Percentiles rank a stretch among this genome's conserved stretches.
phyloP scores from a whole-genome alignment of 208 protist genomes.

The Acanthamoeba healyi region DNA sequence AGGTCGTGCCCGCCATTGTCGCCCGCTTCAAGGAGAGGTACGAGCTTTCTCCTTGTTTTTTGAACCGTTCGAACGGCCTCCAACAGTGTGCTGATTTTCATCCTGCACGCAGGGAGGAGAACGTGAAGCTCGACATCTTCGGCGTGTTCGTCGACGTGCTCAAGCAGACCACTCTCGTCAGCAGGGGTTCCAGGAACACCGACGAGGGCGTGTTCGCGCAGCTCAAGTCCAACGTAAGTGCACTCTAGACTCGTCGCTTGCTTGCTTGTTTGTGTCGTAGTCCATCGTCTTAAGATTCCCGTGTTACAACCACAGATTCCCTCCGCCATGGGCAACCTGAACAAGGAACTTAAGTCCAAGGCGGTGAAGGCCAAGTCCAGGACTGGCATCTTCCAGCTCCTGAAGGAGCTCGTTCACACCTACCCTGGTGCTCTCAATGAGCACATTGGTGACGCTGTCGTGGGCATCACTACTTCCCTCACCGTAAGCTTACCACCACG shows the following conservation, averaged over 20 bases:
- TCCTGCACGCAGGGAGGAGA: conserved; percentile 9
- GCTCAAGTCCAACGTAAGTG: conserved; percentile 48
- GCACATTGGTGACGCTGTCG: conserved; percentile 79
- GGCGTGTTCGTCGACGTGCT: conserved; percentile 88
- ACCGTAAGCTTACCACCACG: not conserved
- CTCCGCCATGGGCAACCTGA: conserved; percentile 77
- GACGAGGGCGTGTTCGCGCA: conserved; percentile 38
- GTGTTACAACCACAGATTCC: conserved; percentile 76
- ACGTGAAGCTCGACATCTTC: conserved; percentile 88
- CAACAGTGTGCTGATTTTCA: too few species aligned
- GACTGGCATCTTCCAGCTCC: conserved; percentile 84
- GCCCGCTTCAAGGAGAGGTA: conserved; percentile 90
- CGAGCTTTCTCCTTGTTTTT: not conserved
- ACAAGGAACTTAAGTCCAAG: conserved; percentile 88
- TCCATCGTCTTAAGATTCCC: not conserved
- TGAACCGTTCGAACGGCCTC: not conserved
- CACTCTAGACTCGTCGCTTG: not conserved
- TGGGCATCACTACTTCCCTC: conserved; percentile 82
- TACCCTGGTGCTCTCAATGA: conserved; percentile 76
- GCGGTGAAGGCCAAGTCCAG: conserved; percentile 84
- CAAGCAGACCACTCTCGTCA: conserved; percentile 78
- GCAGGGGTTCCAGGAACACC: conserved; percentile 2
- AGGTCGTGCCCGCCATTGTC: conserved; percentile 86
- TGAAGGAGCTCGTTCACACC: conserved; percentile 85
- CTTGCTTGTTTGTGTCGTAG: not conserved